Conservation (phyloP, 176 grass and related monocot genomes). For the Carex parvula region DNA sequence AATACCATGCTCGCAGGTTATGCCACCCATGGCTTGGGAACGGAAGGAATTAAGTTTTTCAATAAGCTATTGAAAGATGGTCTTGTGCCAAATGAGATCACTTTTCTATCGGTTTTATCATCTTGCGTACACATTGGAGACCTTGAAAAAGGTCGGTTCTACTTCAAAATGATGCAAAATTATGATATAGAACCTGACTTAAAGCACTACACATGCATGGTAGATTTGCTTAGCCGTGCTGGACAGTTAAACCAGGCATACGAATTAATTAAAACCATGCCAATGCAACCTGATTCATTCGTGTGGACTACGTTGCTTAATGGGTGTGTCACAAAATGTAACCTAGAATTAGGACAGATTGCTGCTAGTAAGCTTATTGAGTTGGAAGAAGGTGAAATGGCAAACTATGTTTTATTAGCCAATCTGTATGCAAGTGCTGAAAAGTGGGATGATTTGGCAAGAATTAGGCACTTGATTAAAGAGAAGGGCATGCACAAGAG, state of each 20-base stretch:
- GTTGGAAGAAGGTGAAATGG: conserved; percentile 28
- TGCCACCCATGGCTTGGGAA: conserved; percentile 26
- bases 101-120: conserved; percentile 33
- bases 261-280: conserved; percentile 27
- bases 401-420: conserved; percentile 32
- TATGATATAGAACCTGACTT: conserved; percentile 28
- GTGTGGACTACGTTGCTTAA: conserved; percentile 26
- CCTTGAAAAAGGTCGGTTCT: conserved; percentile 23
- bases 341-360: conserved; percentile 31
- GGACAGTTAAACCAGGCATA: conserved; percentile 30
- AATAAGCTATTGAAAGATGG: conserved; percentile 5
- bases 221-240: conserved; percentile 27
- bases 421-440: conserved; percentile 29
- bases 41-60: conserved; percentile 30
- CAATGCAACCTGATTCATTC: conserved; percentile 23
- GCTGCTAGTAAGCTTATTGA: conserved; percentile 21
- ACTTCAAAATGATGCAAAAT: conserved; percentile 27
- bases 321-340: conserved; percentile 25
- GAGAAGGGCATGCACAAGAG: conserved; percentile 32
- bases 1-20: conserved; percentile 31
- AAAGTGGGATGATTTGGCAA: conserved; percentile 24
- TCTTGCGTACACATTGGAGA: conserved; percentile 24
- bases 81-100: conserved; percentile 27
- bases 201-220: conserved; percentile 34
- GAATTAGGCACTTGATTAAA: conserved; percentile 27